These are phyloP conservation scores for Phytophthora parvispora DNA, from an alignment of 352 stramenopile species.

Conservation along the genomic window DNA sequence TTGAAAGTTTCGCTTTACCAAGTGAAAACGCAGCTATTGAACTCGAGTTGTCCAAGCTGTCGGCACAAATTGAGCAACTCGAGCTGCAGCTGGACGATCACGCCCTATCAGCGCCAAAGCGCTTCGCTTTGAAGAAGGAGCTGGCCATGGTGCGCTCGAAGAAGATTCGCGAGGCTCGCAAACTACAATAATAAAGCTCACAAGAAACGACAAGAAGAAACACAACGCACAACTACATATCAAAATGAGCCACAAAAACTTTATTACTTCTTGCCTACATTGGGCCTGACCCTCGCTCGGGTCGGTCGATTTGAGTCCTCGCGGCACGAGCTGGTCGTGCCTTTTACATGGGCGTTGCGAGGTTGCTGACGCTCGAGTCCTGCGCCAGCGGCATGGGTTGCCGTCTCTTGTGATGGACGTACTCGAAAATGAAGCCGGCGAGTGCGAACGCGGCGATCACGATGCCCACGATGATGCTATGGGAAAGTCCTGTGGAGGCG, in stretches of 20 bases:
- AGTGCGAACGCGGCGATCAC: constrained; percentile 72
- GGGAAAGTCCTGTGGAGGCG: constrained; percentile 60
- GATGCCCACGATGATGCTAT: constrained; percentile 78
- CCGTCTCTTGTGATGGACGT: constrained; percentile 73
- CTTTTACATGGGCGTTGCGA: constrained; percentile 32
- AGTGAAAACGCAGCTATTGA: constrained; percentile 18
- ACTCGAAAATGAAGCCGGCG: constrained; percentile 80
- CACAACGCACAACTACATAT: constrained; percentile 10
- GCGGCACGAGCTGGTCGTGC: constrained; percentile 5
- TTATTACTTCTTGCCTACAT: constrained; percentile 50
- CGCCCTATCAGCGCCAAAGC: constrained; percentile 73
- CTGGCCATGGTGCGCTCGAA: constrained; percentile 74
- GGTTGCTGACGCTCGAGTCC: constrained; percentile 25
- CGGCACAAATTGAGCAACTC: constrained; percentile 57
- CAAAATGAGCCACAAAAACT: constrained; percentile 28
- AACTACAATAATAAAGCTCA: constrained; percentile 35
- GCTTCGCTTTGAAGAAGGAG: constrained; percentile 88
- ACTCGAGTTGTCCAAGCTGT: constrained; percentile 37
- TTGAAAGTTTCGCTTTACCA: constrained; percentile 10
- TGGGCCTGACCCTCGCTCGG: constrained; percentile 19
- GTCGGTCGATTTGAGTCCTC: constrained; percentile 27
- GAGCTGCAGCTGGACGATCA: constrained; percentile 74
- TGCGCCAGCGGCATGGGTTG: constrained; percentile 37
- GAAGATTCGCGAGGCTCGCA: constrained; percentile 66
- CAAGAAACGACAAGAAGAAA: neutral